Base-by-base conservation (phyloP, 345 rosid species). In the Dimocarpus longan region DNA sequence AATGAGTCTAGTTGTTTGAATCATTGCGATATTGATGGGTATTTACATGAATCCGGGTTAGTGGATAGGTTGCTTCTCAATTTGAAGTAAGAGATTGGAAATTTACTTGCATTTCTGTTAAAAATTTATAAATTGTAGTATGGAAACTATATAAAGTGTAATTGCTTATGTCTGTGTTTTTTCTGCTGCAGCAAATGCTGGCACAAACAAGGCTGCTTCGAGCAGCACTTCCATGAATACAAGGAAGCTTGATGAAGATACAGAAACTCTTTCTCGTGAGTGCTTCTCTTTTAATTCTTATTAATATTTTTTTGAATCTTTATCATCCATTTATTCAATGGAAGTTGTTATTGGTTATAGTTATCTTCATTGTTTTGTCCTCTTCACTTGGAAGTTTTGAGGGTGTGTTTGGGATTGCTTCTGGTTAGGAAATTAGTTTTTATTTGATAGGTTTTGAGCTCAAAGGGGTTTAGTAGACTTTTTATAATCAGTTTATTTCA, bases 241-340 rank as follows among this genome's bases (percentile, higher is more conserved):
- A 7, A 94, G 92, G 88, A 91, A 88, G 90, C 98, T 94, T 76
- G 97, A 94, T 82, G 98, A 96, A 24, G 98, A 94, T 78, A 91
- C 94, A 9, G 99, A 96, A 89, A 96, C 90, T 63, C 94, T 96
- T 62, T 44, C 98, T 83, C 99, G 99, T 94, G 82, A 87, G 98
- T 88, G 15, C 2, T 50, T 43, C 10, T 39, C 62, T 59, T 48
- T 60, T 16, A 26, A 26, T 69, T 19, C 18, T 39, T n/a, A 37
- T 40, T 26, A 16, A 21, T 32, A 32, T 32, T 32, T 48, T 32
- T 64, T 50, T 18, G 8, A 18, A 64, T 18, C 39, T 8, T 50
- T 22, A n/a, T 48, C 11, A 26, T 63, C 15, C 0, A 3, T 3
- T 26, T 46, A 46, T 46, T 8, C 48, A 42, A 1, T 63, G n/a